A percentile compares a stretch with the other conserved stretches of the same genome.
These are phyloP conservation scores for Pythium utonaiense DNA, from an alignment of 352 stramenopile genomes.

Conservation along the genomic window DNA sequence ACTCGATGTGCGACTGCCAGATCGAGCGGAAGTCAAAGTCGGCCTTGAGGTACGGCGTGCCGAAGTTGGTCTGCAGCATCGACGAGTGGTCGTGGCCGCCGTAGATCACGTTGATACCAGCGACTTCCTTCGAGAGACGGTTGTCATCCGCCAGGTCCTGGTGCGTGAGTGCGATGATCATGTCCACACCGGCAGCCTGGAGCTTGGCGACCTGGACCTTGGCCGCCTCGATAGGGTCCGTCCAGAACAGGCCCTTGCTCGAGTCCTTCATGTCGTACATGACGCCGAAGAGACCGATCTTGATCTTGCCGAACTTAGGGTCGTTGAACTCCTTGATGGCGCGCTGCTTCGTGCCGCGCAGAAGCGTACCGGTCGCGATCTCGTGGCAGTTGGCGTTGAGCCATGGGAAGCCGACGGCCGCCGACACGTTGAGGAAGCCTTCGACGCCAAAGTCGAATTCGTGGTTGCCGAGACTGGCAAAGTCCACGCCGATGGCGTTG, in stretches of 20 bases:
- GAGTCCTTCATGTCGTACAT: constrained; percentile 78
- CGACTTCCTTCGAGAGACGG: constrained; percentile 60
- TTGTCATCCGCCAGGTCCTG: constrained; percentile 71
- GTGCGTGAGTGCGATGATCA: constrained; percentile 74
- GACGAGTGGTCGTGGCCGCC: constrained; percentile 69
- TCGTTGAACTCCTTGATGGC: constrained; percentile 49
- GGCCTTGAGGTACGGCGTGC: constrained; percentile 69
- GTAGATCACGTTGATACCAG: constrained; percentile 62
- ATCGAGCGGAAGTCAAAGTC: constrained; percentile 73
- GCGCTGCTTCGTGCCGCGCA: constrained; percentile 48
- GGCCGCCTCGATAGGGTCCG: constrained; percentile 54
- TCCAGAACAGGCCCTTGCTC: constrained; percentile 62
- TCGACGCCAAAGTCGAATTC: constrained; percentile 82
- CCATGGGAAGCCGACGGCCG: constrained; percentile 57
- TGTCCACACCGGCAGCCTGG: constrained; percentile 43
- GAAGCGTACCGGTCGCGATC: constrained; percentile 31
- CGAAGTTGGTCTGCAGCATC: constrained; percentile 73
- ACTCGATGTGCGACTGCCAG: constrained; percentile 59
- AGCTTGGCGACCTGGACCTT: constrained; percentile 46
- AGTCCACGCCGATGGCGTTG: constrained; percentile 73
- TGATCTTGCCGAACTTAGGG: constrained; percentile 39
- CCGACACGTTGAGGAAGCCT: constrained; percentile 65
- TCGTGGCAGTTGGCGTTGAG: constrained; percentile 78
- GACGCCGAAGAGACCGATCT: constrained; percentile 65
- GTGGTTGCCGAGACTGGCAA: constrained; percentile 72